Conservation (phyloP, 371 early-diverging fungal genomes). For the Paraphysoderma sedebokerense region DNA sequence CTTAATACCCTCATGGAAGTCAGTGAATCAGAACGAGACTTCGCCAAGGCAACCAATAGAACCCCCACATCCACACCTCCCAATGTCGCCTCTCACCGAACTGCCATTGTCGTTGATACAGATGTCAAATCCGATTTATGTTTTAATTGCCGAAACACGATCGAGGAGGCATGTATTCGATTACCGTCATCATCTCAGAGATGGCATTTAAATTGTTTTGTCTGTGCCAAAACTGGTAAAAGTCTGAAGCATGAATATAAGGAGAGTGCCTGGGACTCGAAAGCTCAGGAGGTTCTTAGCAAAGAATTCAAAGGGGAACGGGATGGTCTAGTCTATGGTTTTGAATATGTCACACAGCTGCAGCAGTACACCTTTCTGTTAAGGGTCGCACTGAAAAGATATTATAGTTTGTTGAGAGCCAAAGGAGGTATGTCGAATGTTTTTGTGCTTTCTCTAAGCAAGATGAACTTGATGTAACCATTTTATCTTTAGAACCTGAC, state of each 20-base stretch:
- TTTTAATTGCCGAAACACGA: slow-evolving; percentile 43
- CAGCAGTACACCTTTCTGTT: slow-evolving; percentile 79
- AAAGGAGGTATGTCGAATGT: slow-evolving; percentile 36
- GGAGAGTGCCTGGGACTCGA: slow-evolving; percentile 27
- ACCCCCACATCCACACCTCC: slow-evolving; percentile 9
- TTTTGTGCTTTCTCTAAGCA: too few relatives aligned
- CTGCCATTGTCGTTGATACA: slow-evolving; percentile 16
- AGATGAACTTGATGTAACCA: too few relatives aligned
- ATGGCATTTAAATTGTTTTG: slow-evolving; percentile 71
- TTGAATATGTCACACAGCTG: slow-evolving; percentile 62
- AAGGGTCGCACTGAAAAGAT: slow-evolving; percentile 63
- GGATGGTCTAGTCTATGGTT: slow-evolving; percentile 12
- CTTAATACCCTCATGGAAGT: slow-evolving; percentile 32
- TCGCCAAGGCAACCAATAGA: slow-evolving; percentile 11
- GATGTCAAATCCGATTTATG: slow-evolving; percentile 66
- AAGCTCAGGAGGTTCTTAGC: slow-evolving; percentile 22
- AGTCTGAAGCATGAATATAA: slow-evolving; percentile 26
- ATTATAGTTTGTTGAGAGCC: slow-evolving; percentile 53
- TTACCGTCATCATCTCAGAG: slow-evolving; percentile 19
- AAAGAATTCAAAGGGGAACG: too few relatives aligned
- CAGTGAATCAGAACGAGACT: slow-evolving; percentile 24
- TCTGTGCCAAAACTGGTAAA: slow-evolving; percentile 44
- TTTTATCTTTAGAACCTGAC: too few relatives aligned
- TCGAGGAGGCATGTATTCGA: slow-evolving; percentile 76
- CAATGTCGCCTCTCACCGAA: too few relatives aligned